Base-by-base conservation (phyloP, 352 stramenopile genomes). In the Pythium dissimile region DNA sequence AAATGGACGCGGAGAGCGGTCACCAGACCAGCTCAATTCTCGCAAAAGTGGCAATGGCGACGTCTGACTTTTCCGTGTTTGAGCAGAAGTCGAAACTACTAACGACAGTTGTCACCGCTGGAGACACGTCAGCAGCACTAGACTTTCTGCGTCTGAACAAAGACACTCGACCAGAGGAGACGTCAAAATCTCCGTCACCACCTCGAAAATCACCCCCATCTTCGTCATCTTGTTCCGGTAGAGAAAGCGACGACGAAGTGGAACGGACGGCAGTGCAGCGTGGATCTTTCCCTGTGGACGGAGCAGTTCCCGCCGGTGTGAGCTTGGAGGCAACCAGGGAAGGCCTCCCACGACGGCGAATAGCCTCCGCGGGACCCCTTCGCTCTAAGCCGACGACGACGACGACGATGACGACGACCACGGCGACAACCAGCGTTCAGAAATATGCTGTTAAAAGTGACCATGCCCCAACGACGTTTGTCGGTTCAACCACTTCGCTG, bases 401-500 rank as follows among this genome's bases (percentile, higher is more conserved):
- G 0, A 47, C 38, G 1, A 57, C 45, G 34, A 12, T 59, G 59
- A 16, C n/a, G 34, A 30, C 26, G 37, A 11, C 13, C 47, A 43
- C 16, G 44, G 39, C 6, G 31, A 34, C 39, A 47, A 41, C 51
- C 43, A 30, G 21, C 56, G 23, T 27, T 13, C 7, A 26, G 6
- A 43, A 72, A 24, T 8, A 56, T 3, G 34, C 10, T 2, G 9
- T 7, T n/a, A 46, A 37, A 13, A 41, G 49, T 9, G n/a, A 11
- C 10, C 13, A 13, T 7, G 26, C n/a, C 12, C 44, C 57, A 13
- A 66, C 67, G 7, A 55, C 58, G 1, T 86, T 79, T 38, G 82
- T 89, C 1, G 75, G 77, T 1, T 87, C 80, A 1, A 87, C 80
- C 13, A 82, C 62, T 23, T 89, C 80, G 39, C 68, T 90, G 10